Evolutionary conservation across 768 basidiomycete species (phyloP), one percentile per base, ranked within the genome.

Genomic region (Solioccasus polychromus): DNA sequence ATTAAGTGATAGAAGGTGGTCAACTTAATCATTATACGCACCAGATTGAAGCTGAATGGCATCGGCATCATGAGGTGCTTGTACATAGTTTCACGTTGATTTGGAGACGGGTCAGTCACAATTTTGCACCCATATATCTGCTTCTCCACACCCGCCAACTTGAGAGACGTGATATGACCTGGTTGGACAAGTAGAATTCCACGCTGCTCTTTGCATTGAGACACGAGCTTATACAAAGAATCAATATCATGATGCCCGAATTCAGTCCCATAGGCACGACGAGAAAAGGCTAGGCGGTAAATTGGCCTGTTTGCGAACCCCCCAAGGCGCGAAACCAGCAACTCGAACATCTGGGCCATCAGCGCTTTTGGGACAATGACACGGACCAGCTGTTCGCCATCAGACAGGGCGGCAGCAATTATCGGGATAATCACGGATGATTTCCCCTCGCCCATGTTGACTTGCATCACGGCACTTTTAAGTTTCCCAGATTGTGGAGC

Each of bases 361-460:
- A 77, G 57, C 0, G 72, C 58, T 45, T 73, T 76, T 18, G 75
- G 62, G 15, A 75, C 71, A 3, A 79, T 57, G 20, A 79, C 67
- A 23, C 32, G 32, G 5, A 34, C 32, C 6, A 34, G 32, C 4
- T 34, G 32, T 34, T 34, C 7, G 4, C 32, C 32, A 18, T 34
- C 18, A 3, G 32, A 15, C 6, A 34, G 32, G 10, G 32, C 32
- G n/a, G 32, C 17, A 4, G 32, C 32, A 17, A 18, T 17, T 8
- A 34, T 34, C 15, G 32, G 32, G 5, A 34, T 34, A 17, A 34
- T 18, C n/a, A 34, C 32, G 4, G 32, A 34, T 34, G 17, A 34
- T 34, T 34, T 34, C 32, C 32, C 32, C 48, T 79, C 77, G 11
- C 77, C 78, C 78, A 79, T 79, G 41, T 76, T 76, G 14, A 79